Evolutionary conservation across 83 land plant genomes (phyloP), one percentile per base, ranked within the genome.

Genomic region (Thuja plicata): DNA sequence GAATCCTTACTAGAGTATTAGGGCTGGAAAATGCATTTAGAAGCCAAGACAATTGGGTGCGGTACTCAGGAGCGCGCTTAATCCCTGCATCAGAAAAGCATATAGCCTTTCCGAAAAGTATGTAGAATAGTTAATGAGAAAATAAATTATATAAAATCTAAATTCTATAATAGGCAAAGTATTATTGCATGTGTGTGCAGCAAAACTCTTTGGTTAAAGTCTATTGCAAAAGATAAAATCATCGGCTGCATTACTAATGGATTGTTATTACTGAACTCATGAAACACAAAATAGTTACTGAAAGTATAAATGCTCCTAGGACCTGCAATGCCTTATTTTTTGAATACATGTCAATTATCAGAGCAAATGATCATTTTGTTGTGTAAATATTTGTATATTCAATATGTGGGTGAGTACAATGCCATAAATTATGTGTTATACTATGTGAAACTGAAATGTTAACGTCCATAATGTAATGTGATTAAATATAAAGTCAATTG

Each of bases 61-160:
- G 92, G 77, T 88, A 50, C 88, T 92, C 93, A 34, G 92, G 48
- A 30, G 92, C 90, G 50, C 92, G 93, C 40, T 89, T 81, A 38
- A 92, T 89, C n/a, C 91, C 93, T 62, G 93, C 87, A 87, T 92
- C 93, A 77, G 93, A 37, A 77, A 27, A 89, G 46, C 88, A 91
- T 43, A 86, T 85, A 24, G 88, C 84, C 91, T 91, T 87, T 87
- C 50, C 89, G 76, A 11, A 37, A 87, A 70, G 85, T n/a, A 86
- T 74, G 54, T 10, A 83, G 15, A 46, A 83, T 46, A 24, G 3
- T 24, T 82, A 5, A n/a, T 83, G 34, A 46, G 30, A 46, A 35
- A 76, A 12, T 35, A 32, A 35, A 32, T 32, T 32, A 3, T 10
- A 76, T 32, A 32, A 76, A 34, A 10, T 35, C 54, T 48, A 83